Base-by-base conservation (phyloP, 139 green algal genomes). In the Ettlia oleoabundans region DNA sequence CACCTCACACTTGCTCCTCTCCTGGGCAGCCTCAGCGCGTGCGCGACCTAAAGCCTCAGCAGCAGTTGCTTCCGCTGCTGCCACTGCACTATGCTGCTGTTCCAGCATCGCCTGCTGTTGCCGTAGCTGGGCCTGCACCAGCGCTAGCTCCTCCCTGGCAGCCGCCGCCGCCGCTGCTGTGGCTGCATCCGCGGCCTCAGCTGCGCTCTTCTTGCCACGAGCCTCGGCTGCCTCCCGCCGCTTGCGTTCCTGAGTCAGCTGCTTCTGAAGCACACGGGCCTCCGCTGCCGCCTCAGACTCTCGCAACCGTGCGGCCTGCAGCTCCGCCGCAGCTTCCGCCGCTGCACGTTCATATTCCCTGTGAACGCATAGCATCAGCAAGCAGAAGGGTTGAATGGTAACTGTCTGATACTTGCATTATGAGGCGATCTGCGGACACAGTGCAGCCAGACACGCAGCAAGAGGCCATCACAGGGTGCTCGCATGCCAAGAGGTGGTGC, bases 261-360 rank as follows among this genome's bases (percentile, higher is more conserved):
- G 30, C 38, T 81, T 70, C 15, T 58, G 58, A 10, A 81, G 58
- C 2, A 19, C 21, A 2, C 26, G 33, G 18, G 22, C 58, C 58
- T 70, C 75, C 35, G 58, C n/a, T 24, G 75, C 9, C 6, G n/a
- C 75, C 6, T 81, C 75, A 30, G 67, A 32, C 38, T 81, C 75
- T 30, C 75, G 55, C 75, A 81, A 40, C 28, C 19, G 2, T 38
- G 75, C 75, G 3, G 58, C 75, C 38, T 62, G 32, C 13, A 71
- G 58, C 58, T 81, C 75, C 0, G 75, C 38, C 3, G 47, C 75
- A 30, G 75, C 58, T 19, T 15, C 58, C 8, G 58, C 58, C 21
- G 75, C 75, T 15, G 21, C 52, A 2, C 40, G 58, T 58, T 81
- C 75, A 21, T 47, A 32, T 9, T 68, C 52, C 53, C 73, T 78